Conservation (phyloP, 345 rosid genomes). For the Citropsis articulata region DNA sequence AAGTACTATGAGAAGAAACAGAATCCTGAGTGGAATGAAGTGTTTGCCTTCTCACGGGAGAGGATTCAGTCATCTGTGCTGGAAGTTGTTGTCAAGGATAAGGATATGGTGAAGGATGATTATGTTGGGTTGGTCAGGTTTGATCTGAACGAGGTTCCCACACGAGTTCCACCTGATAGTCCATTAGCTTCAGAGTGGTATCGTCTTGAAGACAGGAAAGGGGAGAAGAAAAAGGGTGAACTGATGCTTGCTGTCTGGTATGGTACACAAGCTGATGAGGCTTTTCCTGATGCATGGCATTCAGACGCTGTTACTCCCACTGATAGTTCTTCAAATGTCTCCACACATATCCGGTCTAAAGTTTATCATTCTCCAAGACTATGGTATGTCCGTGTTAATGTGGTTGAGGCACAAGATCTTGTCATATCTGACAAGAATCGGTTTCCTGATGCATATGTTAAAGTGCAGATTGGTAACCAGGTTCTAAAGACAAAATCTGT, state of each 20-base stretch:
- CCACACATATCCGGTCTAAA: conserved; percentile 68
- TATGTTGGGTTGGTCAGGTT: conserved; percentile 62
- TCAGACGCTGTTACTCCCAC: conserved; percentile 67
- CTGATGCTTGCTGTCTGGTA: conserved; percentile 95
- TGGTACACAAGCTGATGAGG: conserved; percentile 96
- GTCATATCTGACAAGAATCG: conserved; percentile 51
- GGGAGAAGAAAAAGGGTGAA: conserved; percentile 68
- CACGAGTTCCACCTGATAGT: conserved; percentile 77
- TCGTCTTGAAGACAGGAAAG: conserved; percentile 60
- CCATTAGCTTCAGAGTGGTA: conserved; percentile 97
- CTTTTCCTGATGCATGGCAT: conserved; percentile 85
- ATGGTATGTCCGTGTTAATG: conserved; percentile 83
- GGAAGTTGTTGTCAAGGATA: conserved; percentile 74
- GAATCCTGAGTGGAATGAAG: conserved; percentile 86
- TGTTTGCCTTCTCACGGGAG: conserved; percentile 81
- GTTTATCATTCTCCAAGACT: conserved; percentile 89
- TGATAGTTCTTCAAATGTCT: conserved; percentile 41
- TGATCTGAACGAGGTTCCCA: conserved; percentile 69
- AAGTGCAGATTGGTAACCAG: conserved; percentile 65
- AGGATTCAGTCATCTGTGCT: conserved; percentile 59
- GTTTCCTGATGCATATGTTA: conserved; percentile 68
- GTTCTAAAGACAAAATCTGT: conserved; percentile 56
- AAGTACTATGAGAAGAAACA: conserved; percentile 69
- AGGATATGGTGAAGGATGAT: conserved; percentile 73
- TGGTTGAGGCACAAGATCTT: conserved; percentile 89